Base-by-base conservation (phyloP, 371 early-diverging fungal genomes). In the Catenaria anguillulae region DNA sequence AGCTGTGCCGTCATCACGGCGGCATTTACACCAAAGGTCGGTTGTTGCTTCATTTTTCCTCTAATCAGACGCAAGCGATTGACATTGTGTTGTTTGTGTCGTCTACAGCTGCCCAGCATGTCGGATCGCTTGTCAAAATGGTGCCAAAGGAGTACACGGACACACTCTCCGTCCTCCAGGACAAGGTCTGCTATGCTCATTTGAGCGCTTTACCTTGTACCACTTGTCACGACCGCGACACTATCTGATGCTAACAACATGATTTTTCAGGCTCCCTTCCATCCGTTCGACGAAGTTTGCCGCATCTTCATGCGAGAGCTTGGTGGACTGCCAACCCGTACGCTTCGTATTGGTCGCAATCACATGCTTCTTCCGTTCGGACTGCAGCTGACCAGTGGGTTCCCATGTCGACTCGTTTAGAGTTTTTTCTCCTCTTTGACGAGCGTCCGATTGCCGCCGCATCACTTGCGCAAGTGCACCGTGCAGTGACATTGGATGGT, bases 181-280 rank as follows among this genome's bases (percentile, higher is more conserved):
- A 75, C 61, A n/a, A n/a, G n/a, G n/a, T n/a, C n/a, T n/a, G n/a
- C n/a, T n/a, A n/a, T n/a, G n/a, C n/a, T n/a, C n/a, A n/a, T n/a
- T n/a, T n/a, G n/a, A n/a, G n/a, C n/a, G n/a, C n/a, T n/a, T n/a
- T n/a, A n/a, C n/a, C n/a, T n/a, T n/a, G n/a, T n/a, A n/a, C n/a
- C n/a, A n/a, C n/a, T n/a, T n/a, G n/a, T n/a, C n/a, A n/a, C n/a
- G n/a, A n/a, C n/a, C n/a, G n/a, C n/a, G n/a, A n/a, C n/a, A n/a
- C n/a, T n/a, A n/a, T n/a, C n/a, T n/a, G n/a, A n/a, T n/a, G n/a
- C n/a, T n/a, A n/a, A n/a, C n/a, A n/a, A n/a, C n/a, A n/a, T n/a
- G n/a, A n/a, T n/a, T n/a, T n/a, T n/a, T n/a, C 71, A 70, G 2
- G 77, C 77, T 2, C 77, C 77, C 0, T 77, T 68, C 66, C 72